These are phyloP conservation scores for Jaenimonas drosophilae DNA, from an alignment of 208 protist genomes.

Conservation along the genomic window DNA sequence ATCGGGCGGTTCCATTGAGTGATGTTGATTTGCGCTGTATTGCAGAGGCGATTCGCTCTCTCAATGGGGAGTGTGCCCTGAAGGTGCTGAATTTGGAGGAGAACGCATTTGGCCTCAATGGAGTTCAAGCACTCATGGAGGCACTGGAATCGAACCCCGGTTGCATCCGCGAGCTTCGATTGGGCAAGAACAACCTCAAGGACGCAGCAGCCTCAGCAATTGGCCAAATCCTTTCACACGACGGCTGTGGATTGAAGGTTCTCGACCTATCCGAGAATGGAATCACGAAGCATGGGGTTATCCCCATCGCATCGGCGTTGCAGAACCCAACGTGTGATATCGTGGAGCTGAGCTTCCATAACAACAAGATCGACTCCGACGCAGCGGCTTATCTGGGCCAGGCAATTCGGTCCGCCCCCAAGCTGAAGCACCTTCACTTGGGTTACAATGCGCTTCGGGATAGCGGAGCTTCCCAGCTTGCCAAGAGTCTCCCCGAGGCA, in stretches of 20 bases:
- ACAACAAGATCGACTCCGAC: constrained; percentile 80
- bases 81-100: constrained; percentile 71
- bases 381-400: constrained; percentile 47
- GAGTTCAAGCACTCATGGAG: constrained; percentile 66
- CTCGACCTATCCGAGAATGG: constrained; percentile 83
- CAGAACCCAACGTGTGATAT: constrained; percentile 45
- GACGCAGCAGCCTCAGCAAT: constrained; percentile 74
- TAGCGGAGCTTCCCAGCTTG: constrained; percentile 53
- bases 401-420: constrained; percentile 36
- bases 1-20: constrained; percentile 44
- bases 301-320: constrained; percentile 62
- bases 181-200: constrained; percentile 80
- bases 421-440: constrained; percentile 82
- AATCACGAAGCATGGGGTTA: constrained; percentile 73
- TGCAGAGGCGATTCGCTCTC: constrained; percentile 43
- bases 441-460: constrained; percentile 84
- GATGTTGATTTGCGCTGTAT: constrained; percentile 71
- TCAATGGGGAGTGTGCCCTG: constrained; percentile 26
- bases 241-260: constrained; percentile 75
- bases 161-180: constrained; percentile 69
- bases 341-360: constrained; percentile 83
- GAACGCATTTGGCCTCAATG: constrained; percentile 72
- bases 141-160: constrained; percentile 69
- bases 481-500: constrained; percentile 38
- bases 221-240: constrained; percentile 56